A percentile compares a stretch with the other conserved stretches of the same genome.
Conservation (phyloP, 805 yeast genomes). For the Candida wancherniae region DNA sequence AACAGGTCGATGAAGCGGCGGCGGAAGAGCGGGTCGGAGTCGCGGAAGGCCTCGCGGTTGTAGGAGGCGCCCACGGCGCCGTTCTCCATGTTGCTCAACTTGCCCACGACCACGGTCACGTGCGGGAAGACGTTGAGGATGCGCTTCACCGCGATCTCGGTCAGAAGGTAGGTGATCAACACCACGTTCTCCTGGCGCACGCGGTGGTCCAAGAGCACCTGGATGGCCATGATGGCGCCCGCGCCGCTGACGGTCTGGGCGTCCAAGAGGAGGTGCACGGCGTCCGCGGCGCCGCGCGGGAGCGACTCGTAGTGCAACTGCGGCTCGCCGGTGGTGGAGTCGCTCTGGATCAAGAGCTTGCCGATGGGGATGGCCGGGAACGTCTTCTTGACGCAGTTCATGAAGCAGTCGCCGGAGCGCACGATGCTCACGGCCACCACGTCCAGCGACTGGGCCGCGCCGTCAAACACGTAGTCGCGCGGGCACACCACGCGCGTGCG, state of each 20-base stretch:
- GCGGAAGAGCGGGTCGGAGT: conserved; percentile 56
- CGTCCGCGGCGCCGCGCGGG: conserved; percentile 39
- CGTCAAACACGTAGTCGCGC: conserved; percentile 19
- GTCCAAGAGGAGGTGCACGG: conserved; percentile 67
- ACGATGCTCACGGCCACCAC: conserved; percentile 74
- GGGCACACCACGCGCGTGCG: conserved; percentile 27
- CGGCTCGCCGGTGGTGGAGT: conserved; percentile 89
- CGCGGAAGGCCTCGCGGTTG: conserved; percentile 39
- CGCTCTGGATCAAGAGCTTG: conserved; percentile 81
- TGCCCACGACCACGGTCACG: conserved; percentile 66
- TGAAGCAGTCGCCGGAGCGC: conserved; percentile 90
- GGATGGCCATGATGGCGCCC: conserved; percentile 90
- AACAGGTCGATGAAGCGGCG: conserved; percentile 67
- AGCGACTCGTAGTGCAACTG: conserved; percentile 77
- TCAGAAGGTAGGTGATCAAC: conserved; percentile 66
- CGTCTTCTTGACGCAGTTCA: conserved; percentile 69
- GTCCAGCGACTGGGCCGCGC: conserved; percentile 45
- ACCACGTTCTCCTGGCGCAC: conserved; percentile 58
- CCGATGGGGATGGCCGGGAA: conserved; percentile 79
- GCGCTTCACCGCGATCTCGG: conserved; percentile 73
- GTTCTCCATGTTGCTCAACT: conserved; percentile 42
- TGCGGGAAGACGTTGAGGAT: conserved; percentile 68
- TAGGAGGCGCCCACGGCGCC: conserved; percentile 16
- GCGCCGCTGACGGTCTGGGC: conserved; percentile 91
- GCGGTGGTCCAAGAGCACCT: conserved; percentile 78